Evolutionary conservation across 345 rosid genomes (phyloP).

Genomic region (Linum lewisii): DNA sequence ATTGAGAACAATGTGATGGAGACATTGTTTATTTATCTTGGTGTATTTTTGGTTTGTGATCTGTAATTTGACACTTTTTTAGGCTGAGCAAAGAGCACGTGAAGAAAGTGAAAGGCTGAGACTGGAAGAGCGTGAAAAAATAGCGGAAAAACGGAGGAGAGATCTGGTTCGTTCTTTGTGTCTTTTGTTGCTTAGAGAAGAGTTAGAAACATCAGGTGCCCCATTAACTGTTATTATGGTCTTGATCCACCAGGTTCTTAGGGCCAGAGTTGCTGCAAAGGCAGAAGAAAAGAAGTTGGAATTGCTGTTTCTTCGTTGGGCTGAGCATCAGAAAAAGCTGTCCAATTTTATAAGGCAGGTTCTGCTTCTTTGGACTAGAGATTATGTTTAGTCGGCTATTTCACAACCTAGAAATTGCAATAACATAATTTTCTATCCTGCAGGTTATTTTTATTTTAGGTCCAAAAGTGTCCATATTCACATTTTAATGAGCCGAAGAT

Average conservation of each 20-base stretch:
- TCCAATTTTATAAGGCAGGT: conserved; percentile 81
- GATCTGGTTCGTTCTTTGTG: conserved; percentile 61
- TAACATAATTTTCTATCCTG: conserved; percentile 25
- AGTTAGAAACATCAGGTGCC: not conserved
- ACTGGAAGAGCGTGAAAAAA: conserved; percentile 76
- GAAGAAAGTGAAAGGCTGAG: conserved; percentile 90
- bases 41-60: not conserved
- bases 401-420: not conserved
- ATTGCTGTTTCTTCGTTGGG: conserved; percentile 91
- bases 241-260: conserved; percentile 46
- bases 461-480: conserved; percentile 98
- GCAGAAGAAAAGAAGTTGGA: conserved; percentile 96
- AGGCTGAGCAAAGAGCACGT: conserved; percentile 89
- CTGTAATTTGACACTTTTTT: not conserved
- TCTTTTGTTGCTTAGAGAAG: not conserved
- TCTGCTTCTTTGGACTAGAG: not conserved
- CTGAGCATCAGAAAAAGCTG: conserved; percentile 86
- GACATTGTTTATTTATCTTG: not conserved
- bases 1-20: not conserved
- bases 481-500: conserved; percentile 88
- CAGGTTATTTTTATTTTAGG: conserved; percentile 99
- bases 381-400: not conserved
- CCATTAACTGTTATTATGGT: conserved; percentile 4
- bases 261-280: conserved; percentile 90
- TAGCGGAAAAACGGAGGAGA: conserved; percentile 74